phyloP scores from a whole-genome alignment of 371 early-diverging fungal species.

The Blakeslea trispora region DNA sequence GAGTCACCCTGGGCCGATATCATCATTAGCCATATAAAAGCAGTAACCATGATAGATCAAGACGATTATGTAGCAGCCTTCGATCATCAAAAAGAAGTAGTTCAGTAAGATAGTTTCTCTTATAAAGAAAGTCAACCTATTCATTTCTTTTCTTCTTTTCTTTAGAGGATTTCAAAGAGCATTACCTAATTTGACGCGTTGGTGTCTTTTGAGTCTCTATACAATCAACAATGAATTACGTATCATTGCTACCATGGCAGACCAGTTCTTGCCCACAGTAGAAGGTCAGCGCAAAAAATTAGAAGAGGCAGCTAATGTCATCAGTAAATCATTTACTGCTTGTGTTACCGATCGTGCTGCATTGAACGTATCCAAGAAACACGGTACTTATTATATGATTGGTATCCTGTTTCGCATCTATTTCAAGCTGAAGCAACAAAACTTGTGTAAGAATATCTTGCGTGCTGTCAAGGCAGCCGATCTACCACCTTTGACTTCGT shows the following conservation, averaged over 20 bases:
- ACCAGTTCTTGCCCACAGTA: constrained; percentile 34
- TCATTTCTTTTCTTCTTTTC: constrained; percentile 6
- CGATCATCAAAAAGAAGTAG: constrained; percentile 51
- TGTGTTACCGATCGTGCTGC: constrained; percentile 81
- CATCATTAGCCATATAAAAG: constrained; percentile 44
- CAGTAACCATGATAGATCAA: constrained; percentile 31
- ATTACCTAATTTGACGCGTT: constrained; percentile 44
- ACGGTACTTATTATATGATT: constrained; percentile 87
- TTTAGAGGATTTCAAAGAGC: constrained; percentile 51
- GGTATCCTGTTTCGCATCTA: constrained; percentile 85
- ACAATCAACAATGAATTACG: constrained; percentile 60
- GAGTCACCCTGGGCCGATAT: constrained; percentile 58
- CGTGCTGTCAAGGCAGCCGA: constrained; percentile 73
- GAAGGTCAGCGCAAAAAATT: constrained; percentile 56
- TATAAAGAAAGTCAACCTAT: too few species aligned
- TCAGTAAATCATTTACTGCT: constrained; percentile 84
- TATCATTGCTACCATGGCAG: constrained; percentile 57
- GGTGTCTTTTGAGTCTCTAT: constrained; percentile 59
- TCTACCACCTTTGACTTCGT: constrained; percentile 72
- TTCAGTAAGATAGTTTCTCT: constrained; percentile 52
- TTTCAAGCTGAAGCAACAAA: constrained; percentile 79
- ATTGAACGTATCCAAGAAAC: constrained; percentile 71
- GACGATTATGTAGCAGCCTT: constrained; percentile 55
- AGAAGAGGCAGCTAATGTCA: constrained; percentile 83
- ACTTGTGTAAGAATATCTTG: constrained; percentile 83